Evolutionary conservation across 805 yeast genomes (phyloP).

Genomic region (Kockiozyma suomiensis): DNA sequence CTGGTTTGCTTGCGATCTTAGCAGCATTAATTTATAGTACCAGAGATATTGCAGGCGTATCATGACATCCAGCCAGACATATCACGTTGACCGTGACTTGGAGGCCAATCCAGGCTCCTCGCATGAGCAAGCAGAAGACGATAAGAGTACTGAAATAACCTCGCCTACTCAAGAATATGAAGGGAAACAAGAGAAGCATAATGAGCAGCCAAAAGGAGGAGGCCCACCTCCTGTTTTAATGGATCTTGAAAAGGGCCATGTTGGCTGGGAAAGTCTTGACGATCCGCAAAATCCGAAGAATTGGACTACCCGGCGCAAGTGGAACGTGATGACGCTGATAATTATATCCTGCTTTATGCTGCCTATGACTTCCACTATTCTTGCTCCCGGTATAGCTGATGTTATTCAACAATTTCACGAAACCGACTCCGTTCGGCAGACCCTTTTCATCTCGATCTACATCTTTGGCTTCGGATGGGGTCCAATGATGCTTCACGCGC

Average conservation of each 20-base stretch:
- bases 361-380: slow-evolving; percentile 19
- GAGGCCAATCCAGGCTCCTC: too few species aligned
- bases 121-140: too few species aligned
- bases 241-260: slow-evolving; percentile 16
- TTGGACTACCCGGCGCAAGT: slow-evolving; percentile 42
- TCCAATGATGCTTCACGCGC: slow-evolving; percentile 48
- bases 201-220: background rate
- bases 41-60: too few species aligned
- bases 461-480: slow-evolving; percentile 65
- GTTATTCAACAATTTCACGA: slow-evolving; percentile 42
- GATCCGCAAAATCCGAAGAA: slow-evolving; percentile 47
- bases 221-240: background rate
- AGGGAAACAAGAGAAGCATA: background rate
- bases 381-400: slow-evolving; percentile 24
- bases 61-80: too few species aligned
- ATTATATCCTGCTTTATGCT: slow-evolving; percentile 18
- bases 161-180: background rate
- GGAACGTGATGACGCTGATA: slow-evolving; percentile 44
- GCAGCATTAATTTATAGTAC: too few species aligned
- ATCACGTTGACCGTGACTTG: too few species aligned
- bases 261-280: slow-evolving; percentile 38
- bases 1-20: too few species aligned
- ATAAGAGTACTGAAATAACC: too few species aligned
- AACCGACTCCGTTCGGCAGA: slow-evolving; percentile 42
- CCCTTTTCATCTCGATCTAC: slow-evolving; percentile 50